These are phyloP conservation scores for Starmerella etchellsii DNA, from an alignment of 805 yeast species.

Conservation along the genomic window DNA sequence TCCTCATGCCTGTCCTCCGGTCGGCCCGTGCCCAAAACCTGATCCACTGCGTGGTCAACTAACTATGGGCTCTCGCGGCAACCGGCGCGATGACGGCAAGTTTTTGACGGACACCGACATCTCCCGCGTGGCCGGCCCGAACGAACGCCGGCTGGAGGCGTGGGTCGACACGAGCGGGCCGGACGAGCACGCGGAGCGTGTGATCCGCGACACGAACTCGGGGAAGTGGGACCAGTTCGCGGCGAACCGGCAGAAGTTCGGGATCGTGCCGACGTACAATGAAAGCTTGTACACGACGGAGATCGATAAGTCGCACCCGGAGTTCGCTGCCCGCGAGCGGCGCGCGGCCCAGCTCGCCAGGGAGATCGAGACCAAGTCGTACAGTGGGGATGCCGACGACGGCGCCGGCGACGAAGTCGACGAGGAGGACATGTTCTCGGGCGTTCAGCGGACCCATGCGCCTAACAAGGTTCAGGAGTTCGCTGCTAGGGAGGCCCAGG, in stretches of 20 bases:
- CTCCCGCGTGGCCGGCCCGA: constrained; percentile 33
- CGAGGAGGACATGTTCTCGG: constrained; percentile 93
- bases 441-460: constrained; percentile 46
- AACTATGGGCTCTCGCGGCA: constrained; percentile 7
- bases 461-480: constrained; percentile 1
- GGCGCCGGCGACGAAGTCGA: constrained; percentile 73
- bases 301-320: constrained; percentile 57
- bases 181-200: constrained; percentile 8
- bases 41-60: not conserved
- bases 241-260: constrained; percentile 79
- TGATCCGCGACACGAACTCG: constrained; percentile 7
- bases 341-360: constrained; percentile 69
- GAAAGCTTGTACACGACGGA: constrained; percentile 81
- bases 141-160: constrained; percentile 60
- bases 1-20: too few relatives aligned
- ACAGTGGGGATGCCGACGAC: not conserved
- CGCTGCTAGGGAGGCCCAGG: constrained; percentile 17
- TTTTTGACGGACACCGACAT: constrained; percentile 85
- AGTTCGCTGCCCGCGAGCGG: constrained; percentile 47
- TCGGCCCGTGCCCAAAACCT: not conserved
- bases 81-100: constrained; percentile 1
- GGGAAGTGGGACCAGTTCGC: constrained; percentile 82
- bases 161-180: constrained; percentile 52
- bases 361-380: constrained; percentile 52
- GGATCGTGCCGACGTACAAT: constrained; percentile 70